Evolutionary conservation across 805 yeast genomes (phyloP).

Genomic region (Barnettozyma californica): DNA sequence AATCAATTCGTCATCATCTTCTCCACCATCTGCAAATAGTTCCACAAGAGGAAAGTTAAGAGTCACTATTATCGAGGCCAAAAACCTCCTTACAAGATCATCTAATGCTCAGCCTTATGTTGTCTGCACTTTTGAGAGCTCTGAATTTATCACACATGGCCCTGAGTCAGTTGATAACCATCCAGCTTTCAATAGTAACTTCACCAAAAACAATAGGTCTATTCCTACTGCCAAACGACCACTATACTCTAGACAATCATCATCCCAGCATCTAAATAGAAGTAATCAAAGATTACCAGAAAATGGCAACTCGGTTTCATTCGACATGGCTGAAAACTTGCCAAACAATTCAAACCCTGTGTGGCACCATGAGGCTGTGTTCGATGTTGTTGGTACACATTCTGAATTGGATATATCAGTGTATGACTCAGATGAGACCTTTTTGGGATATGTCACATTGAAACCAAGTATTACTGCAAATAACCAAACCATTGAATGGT

Average conservation of each 20-base stretch:
- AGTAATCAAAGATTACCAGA: constrained; percentile 13
- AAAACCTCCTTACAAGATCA: constrained; percentile 52
- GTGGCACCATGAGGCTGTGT: constrained; percentile 91
- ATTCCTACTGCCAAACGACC: constrained; percentile 30
- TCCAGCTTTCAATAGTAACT: constrained; percentile 27
- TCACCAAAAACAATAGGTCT: constrained; percentile 13
- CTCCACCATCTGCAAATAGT: constrained; percentile 22
- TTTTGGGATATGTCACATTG: constrained; percentile 78
- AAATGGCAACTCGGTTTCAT: constrained; percentile 1
- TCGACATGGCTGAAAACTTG: constrained; percentile 9
- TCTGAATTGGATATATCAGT: constrained; percentile 87
- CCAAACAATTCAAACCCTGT: constrained; percentile 55
- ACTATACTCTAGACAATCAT: constrained; percentile 39
- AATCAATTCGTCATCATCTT: constrained; percentile 13
- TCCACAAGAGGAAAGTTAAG: constrained; percentile 77
- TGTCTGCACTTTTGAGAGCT: constrained; percentile 86
- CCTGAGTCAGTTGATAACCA: constrained; percentile 41
- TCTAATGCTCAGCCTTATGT: constrained; percentile 72
- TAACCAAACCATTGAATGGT: constrained; percentile 56
- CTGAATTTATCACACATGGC: constrained; percentile 83
- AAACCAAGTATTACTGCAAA: constrained; percentile 46
- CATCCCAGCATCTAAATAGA: constrained; percentile 36
- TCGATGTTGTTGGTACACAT: constrained; percentile 82
- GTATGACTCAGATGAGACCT: constrained; percentile 85
- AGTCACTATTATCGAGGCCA: constrained; percentile 78